Percentiles rank a stretch among this genome's conserved stretches.
Conservation (phyloP, 1,284 basidiomycete genomes). For the Ustilago shanxiensis region DNA sequence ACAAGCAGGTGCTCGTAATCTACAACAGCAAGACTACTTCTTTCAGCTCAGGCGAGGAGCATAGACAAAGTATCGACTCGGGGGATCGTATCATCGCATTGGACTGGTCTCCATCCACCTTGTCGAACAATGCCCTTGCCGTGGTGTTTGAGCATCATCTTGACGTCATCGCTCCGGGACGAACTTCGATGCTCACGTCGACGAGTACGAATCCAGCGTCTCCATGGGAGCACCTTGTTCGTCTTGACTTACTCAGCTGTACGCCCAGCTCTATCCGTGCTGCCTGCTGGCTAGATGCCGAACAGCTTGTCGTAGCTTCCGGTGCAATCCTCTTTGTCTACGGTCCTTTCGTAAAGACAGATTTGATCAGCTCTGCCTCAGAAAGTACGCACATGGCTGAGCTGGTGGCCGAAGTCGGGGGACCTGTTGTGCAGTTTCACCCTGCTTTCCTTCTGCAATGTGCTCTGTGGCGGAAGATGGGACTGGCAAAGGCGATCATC, state of each 20-base stretch:
- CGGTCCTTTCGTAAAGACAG: conserved; percentile 27
- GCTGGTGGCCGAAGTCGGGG: conserved; percentile 31
- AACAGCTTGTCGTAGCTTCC: conserved; percentile 40
- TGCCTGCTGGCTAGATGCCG: conserved; percentile 34
- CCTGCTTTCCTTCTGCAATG: conserved; percentile 50
- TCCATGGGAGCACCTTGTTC: conserved; percentile 26
- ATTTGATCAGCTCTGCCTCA: neutral
- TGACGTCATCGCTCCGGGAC: conserved; percentile 30
- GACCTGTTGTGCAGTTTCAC: conserved; percentile 52
- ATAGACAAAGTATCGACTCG: conserved; percentile 23
- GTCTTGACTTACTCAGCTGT: conserved; percentile 26
- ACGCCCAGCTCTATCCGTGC: conserved; percentile 39
- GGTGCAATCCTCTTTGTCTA: conserved; percentile 38
- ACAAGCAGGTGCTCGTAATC: conserved; percentile 73
- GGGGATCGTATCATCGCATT: conserved; percentile 20
- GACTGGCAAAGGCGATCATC: conserved; percentile 40
- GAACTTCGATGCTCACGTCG: conserved; percentile 3
- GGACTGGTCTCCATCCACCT: conserved; percentile 44
- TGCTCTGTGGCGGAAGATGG: conserved; percentile 45
- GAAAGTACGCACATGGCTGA: conserved; percentile 32
- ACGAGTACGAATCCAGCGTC: neutral
- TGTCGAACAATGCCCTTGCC: conserved; percentile 24
- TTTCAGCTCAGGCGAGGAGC: conserved; percentile 80
- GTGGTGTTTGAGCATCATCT: conserved; percentile 38
- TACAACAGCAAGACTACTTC: conserved; percentile 96